A percentile compares a stretch with the other conserved stretches of the same genome.
Evolutionary conservation across 2,329 filamentous ascomycete species (phyloP).

Genomic region (Fusarium pseudocircinatum): DNA sequence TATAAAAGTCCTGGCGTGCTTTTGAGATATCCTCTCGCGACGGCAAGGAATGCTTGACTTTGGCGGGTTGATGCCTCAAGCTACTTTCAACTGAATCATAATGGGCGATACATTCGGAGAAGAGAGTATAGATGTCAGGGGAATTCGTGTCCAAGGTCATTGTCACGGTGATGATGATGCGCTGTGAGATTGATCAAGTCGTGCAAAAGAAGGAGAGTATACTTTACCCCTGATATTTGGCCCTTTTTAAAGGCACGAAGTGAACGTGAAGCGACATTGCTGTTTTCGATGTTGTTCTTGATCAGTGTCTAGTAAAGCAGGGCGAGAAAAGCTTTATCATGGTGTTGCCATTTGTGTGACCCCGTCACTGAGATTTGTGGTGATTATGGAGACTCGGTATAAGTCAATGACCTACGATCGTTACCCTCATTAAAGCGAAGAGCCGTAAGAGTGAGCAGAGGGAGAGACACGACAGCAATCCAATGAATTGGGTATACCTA

Average conservation of each 20-base stretch:
- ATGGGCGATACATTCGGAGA: background rate
- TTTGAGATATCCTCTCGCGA: background rate
- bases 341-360: constrained; percentile 27
- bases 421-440: background rate
- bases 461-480: background rate
- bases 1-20: constrained; percentile 7
- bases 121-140: constrained; percentile 7
- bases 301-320: background rate
- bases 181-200: background rate
- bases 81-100: constrained; percentile 5
- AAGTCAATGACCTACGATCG: background rate
- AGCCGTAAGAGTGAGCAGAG: no score
- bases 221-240: background rate
- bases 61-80: background rate
- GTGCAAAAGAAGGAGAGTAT: background rate
- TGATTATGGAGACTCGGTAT: background rate
- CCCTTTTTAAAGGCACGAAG: background rate
- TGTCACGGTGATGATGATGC: background rate
- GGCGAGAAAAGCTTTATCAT: constrained; percentile 11
- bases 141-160: background rate
- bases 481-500: background rate
- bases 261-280: background rate
- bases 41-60: background rate
- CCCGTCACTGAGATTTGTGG: constrained; percentile 1
- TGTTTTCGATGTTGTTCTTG: background rate